Evolutionary conservation across 192 early-diverging fungal species (phyloP).

Genomic region (Phycomyces nitens): DNA sequence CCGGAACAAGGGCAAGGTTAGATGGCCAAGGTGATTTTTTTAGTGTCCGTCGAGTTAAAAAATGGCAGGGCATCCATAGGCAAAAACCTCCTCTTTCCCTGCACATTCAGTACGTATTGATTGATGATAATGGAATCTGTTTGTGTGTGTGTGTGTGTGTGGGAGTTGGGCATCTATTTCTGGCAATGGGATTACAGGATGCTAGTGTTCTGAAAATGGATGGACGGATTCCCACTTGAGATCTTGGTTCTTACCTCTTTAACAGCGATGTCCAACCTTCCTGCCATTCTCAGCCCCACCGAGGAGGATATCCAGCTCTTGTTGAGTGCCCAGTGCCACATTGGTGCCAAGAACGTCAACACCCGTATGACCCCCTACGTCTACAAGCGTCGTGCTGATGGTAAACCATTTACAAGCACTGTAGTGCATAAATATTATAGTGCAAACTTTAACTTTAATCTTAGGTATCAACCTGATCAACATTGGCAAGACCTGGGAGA

Average conservation of each 20-base stretch:
- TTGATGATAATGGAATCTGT: background rate
- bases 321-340: slow-evolving; percentile 93
- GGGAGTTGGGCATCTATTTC: too few species aligned
- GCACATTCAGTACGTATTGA: slow-evolving; percentile 20
- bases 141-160: too few species aligned
- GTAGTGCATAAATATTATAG: background rate
- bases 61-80: background rate
- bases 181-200: too few species aligned
- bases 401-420: slow-evolving; percentile 35
- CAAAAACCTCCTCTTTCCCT: slow-evolving; percentile 22
- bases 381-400: slow-evolving; percentile 94
- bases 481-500: slow-evolving; percentile 99
- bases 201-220: too few species aligned
- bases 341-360: slow-evolving; percentile 97
- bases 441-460: background rate
- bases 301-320: slow-evolving; percentile 92
- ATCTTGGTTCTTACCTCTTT: background rate
- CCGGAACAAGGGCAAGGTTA: background rate
- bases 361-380: slow-evolving; percentile 93
- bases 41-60: background rate
- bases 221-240: too few species aligned
- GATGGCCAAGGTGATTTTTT: background rate
- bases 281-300: slow-evolving; percentile 63
- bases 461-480: slow-evolving; percentile 96
- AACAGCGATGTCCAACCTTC: slow-evolving; percentile 12